A percentile compares a stretch with the other conserved stretches of the same genome.
Conservation (phyloP, 208 protist species). For the Trypanosomatidae sp. region DNA sequence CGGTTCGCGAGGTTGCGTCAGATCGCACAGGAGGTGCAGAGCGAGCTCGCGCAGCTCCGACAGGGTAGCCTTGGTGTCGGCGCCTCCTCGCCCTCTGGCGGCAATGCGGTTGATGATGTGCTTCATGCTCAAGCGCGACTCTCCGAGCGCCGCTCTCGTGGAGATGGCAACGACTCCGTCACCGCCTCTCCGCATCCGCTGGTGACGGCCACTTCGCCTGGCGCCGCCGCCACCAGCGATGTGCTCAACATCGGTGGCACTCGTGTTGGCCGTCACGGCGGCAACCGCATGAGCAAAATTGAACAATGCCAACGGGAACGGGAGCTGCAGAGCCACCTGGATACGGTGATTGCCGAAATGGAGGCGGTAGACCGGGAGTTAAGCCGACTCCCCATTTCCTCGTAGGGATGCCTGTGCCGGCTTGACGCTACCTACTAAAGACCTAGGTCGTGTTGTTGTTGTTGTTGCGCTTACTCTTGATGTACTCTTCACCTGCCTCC, state of each 20-base stretch:
- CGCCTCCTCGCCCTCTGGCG: not conserved
- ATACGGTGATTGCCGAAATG: slow-evolving; percentile 63
- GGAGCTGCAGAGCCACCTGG: slow-evolving; percentile 49
- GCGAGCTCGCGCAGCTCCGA: slow-evolving; percentile 55
- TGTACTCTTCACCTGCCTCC: not conserved
- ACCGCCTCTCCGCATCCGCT: not conserved
- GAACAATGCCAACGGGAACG: slow-evolving; percentile 52
- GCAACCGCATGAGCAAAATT: slow-evolving; percentile 21
- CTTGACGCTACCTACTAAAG: not conserved
- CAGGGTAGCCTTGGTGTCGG: not conserved
- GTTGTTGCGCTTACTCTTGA: not conserved
- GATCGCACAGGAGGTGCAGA: slow-evolving; percentile 40
- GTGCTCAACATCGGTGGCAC: slow-evolving; percentile 7
- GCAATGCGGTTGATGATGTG: not conserved
- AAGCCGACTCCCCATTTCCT: slow-evolving; percentile 7
- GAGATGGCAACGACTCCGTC: not conserved
- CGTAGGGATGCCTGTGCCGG: slow-evolving; percentile 1
- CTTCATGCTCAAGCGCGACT: slow-evolving; percentile 1
- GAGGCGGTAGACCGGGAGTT: slow-evolving; percentile 66
- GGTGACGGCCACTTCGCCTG: not conserved
- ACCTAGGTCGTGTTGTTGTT: not conserved
- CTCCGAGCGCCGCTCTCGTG: slow-evolving; percentile 7
- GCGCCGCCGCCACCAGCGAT: not conserved
- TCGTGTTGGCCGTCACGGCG: slow-evolving; percentile 3
- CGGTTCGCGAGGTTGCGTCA: slow-evolving; percentile 56